A percentile compares a stretch with the other conserved stretches of the same genome.
These are phyloP conservation scores for Penicillium sp. DNA, from an alignment of 2,329 filamentous ascomycete genomes.

Conservation along the genomic window DNA sequence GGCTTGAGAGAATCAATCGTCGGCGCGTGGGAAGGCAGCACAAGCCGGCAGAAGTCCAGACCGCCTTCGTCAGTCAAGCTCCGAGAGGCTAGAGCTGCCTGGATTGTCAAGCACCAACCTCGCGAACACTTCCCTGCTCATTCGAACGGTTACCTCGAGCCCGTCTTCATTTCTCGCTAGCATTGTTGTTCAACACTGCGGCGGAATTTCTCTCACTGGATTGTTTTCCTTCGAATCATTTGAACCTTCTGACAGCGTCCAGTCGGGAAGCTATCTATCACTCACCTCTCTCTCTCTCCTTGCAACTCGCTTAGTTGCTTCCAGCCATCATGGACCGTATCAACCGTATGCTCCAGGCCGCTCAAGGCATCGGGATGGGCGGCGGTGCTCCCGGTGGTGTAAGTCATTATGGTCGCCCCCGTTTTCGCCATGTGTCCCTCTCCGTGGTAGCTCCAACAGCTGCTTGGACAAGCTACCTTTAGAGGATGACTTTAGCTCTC, in stretches of 20 bases:
- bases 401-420: slow-evolving; percentile 28
- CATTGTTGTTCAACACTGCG: neutral
- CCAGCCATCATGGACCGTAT: slow-evolving; percentile 77
- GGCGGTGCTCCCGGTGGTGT: slow-evolving; percentile 43
- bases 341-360: slow-evolving; percentile 80
- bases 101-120: slow-evolving; percentile 11
- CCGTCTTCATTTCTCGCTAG: slow-evolving; percentile 10
- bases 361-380: slow-evolving; percentile 60
- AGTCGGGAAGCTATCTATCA: slow-evolving; percentile 31
- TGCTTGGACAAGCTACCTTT: slow-evolving; percentile 4
- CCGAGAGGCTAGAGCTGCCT: slow-evolving; percentile 8
- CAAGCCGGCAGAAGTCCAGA: slow-evolving; percentile 26
- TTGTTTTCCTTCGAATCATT: neutral
- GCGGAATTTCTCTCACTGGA: neutral
- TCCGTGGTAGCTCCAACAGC: slow-evolving; percentile 7
- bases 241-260: slow-evolving; percentile 30
- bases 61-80: slow-evolving; percentile 39
- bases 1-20: slow-evolving; percentile 29
- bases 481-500: neutral
- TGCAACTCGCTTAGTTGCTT: slow-evolving; percentile 21
- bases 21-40: slow-evolving; percentile 23
- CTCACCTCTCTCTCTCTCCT: slow-evolving; percentile 19
- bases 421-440: slow-evolving; percentile 8
- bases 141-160: slow-evolving; percentile 7
- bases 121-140: slow-evolving; percentile 12